These are phyloP conservation scores for Escovopsis sp. DNA, from an alignment of 2,329 filamentous ascomycete genomes.

Conservation along the genomic window DNA sequence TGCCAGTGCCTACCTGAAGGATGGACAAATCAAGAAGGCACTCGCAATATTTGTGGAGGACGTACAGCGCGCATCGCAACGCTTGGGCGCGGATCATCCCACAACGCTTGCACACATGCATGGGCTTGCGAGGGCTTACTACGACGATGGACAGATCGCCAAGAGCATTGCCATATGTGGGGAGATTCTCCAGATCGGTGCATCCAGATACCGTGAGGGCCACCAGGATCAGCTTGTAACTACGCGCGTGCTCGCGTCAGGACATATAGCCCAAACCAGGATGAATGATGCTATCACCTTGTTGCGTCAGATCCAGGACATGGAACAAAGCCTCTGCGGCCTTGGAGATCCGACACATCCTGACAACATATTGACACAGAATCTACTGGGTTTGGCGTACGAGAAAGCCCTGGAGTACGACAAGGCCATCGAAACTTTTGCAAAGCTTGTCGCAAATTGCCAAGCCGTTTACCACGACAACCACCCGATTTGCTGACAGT, in stretches of 20 bases:
- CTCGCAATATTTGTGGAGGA: constrained; percentile 1
- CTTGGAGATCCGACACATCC: constrained; percentile 1
- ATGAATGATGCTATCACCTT: not conserved
- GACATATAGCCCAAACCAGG: constrained; percentile 1
- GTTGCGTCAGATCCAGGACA: not conserved
- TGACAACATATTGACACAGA: constrained; percentile 1
- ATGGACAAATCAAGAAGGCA: constrained; percentile 3
- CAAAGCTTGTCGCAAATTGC: not conserved
- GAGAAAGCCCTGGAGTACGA: constrained; percentile 1
- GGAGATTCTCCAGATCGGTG: constrained; percentile 1
- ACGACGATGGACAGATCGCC: constrained; percentile 2
- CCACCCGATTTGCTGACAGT: not conserved
- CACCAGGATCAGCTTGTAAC: constrained; percentile 3
- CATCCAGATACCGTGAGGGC: not conserved
- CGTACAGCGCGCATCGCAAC: too few relatives aligned
- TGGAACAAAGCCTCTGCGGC: not conserved
- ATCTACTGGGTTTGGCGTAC: constrained; percentile 4
- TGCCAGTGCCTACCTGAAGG: constrained; percentile 1
- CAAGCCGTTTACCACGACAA: not conserved
- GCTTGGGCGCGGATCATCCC: constrained; percentile 1
- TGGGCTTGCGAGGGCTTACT: constrained; percentile 3
- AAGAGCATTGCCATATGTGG: constrained; percentile 1
- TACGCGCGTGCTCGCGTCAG: constrained; percentile 1
- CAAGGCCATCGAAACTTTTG: not conserved
- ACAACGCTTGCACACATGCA: constrained; percentile 2